Conservation (phyloP, 2,329 filamentous ascomycete species). For the Nemania sp. region DNA sequence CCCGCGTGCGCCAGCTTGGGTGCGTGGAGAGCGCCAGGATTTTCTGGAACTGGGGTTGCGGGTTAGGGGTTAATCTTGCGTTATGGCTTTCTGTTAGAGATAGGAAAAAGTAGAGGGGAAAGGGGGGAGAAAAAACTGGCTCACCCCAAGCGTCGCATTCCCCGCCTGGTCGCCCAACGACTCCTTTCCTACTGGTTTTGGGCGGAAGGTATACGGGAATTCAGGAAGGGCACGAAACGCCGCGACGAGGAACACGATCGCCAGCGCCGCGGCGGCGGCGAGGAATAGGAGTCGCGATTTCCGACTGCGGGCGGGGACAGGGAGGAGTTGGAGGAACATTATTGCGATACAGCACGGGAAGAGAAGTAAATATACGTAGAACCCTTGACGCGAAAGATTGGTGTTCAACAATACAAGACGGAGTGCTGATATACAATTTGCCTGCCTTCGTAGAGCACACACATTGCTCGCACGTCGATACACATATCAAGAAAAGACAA, state of each 20-base stretch:
- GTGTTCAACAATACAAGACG: too few species aligned
- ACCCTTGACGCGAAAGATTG: too few species aligned
- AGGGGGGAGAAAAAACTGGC: not conserved
- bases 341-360: too few species aligned
- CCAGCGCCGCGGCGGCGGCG: not conserved
- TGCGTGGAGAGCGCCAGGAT: not conserved
- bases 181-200: not conserved
- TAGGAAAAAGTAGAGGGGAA: not conserved
- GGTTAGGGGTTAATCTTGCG: not conserved
- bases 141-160: not conserved
- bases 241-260: not conserved
- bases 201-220: not conserved
- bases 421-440: too few species aligned
- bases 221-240: not conserved
- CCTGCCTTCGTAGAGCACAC: too few species aligned
- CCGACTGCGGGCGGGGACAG: not conserved
- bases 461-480: too few species aligned
- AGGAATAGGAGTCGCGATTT: not conserved
- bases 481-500: too few species aligned
- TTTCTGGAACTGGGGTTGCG: not conserved
- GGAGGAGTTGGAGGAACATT: not conserved
- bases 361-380: too few species aligned
- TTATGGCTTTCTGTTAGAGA: too few species aligned
- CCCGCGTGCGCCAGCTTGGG: slow-evolving; percentile 43
- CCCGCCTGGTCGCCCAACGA: not conserved